Base-by-base conservation (phyloP, 2,329 filamentous ascomycete genomes). In the Penicillium sp. region DNA sequence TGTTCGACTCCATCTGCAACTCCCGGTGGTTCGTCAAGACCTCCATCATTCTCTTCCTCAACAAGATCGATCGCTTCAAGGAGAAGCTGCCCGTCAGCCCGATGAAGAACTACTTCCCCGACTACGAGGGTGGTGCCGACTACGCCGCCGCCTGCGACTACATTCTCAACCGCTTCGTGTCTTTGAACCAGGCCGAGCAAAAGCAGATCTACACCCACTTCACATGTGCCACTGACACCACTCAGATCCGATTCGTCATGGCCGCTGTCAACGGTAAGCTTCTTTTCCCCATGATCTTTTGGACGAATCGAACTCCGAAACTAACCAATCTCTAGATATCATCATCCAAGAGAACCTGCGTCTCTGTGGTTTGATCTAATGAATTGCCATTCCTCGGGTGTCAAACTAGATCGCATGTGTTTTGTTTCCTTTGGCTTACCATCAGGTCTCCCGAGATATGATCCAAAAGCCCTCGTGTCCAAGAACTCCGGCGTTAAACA, bases 171-270 rank as follows among this genome's bases (percentile, higher is more conserved):
- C 87, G 95, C 74, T 99, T 99, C 78, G 95, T 98, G 70, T 95
- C 90, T 74, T 82, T 99, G 74, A 99, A 99, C 82, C 95, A 98
- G 79, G 93, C 97, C 76, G 95, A 98, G 82, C 96, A 92, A 54
- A 99, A 99, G 84, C 95, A 99, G 78, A 98, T 99, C 76, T 99
- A 99, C 84, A 99, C 95, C 58, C 95, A 98, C 79, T 99, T 99
- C 80, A 99, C 95, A 50, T 98, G 95, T 76, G 95, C 95, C 60
- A 99, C 95, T 49, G 95, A 99, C 75, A 99, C 95, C 31, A 97
- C 95, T 71, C 95, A 99, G 78, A 99, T 99, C 71, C 89, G 95
- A 73, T 98, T 99, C 83, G 95, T 99, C 79, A 99, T 99, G 95
- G 93, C 93, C 61, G 95, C 95, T 67, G 95, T 99, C 73, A 99